These are phyloP conservation scores for Peronosclerospora sorghi DNA, from an alignment of 352 stramenopile species.

Conservation along the genomic window DNA sequence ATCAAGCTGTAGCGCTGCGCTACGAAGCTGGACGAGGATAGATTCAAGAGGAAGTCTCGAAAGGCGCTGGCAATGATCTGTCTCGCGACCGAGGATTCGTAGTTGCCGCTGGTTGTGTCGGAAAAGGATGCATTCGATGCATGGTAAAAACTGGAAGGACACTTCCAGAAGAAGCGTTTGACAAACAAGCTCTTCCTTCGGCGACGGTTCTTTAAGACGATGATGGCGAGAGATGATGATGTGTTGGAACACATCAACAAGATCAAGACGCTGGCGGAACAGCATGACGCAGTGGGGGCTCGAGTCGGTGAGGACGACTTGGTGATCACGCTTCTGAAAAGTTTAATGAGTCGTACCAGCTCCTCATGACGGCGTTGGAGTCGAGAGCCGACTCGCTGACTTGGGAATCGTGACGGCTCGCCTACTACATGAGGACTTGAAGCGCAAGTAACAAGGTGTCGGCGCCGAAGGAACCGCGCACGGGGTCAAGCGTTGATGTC, in stretches of 20 bases:
- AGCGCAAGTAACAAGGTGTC: constrained; percentile 5
- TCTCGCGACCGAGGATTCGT: not conserved
- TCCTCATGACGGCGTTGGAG: not conserved
- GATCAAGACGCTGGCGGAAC: too few relatives aligned
- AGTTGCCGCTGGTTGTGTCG: not conserved
- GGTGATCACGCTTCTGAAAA: too few relatives aligned
- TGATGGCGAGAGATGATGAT: not conserved
- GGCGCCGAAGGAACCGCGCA: not conserved
- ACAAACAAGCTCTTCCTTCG: not conserved
- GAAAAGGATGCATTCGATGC: too few relatives aligned
- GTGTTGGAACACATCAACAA: too few relatives aligned
- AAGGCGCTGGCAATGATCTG: too few relatives aligned
- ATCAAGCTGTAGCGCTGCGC: not conserved
- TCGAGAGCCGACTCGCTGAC: not conserved
- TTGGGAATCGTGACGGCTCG: not conserved
- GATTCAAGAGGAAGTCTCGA: not conserved
- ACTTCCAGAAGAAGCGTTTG: not conserved
- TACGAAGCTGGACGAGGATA: not conserved
- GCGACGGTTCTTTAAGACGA: not conserved
- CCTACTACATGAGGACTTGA: too few relatives aligned
- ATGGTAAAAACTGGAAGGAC: not conserved
- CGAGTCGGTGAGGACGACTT: not conserved
- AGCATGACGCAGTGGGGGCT: not conserved
- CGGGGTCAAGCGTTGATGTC: not conserved
- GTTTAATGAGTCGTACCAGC: not conserved